phyloP scores from a whole-genome alignment of 2,329 filamentous ascomycete species.

The Colletotrichum paranaense region DNA sequence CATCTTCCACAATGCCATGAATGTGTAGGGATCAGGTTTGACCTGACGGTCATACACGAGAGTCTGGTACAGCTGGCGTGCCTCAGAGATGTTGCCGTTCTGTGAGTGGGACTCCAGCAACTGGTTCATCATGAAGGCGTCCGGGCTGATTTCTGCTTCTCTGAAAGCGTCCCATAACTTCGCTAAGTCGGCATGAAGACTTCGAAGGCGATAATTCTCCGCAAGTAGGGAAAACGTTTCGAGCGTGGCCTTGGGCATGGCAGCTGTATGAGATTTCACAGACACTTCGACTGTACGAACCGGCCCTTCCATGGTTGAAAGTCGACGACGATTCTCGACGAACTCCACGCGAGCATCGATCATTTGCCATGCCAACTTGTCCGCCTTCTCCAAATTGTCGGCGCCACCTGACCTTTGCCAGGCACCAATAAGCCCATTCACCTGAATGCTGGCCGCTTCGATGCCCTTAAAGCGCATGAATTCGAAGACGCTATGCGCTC shows the following conservation, averaged over 20 bases:
- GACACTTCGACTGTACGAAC: constrained; percentile 41
- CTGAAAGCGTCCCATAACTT: constrained; percentile 72
- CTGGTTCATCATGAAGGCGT: constrained; percentile 84
- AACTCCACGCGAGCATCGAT: constrained; percentile 74
- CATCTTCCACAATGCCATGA: constrained; percentile 74
- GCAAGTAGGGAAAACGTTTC: constrained; percentile 84
- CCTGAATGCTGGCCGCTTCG: constrained; percentile 76
- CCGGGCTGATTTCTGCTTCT: constrained; percentile 72
- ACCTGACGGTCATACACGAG: constrained; percentile 63
- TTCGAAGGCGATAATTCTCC: constrained; percentile 75
- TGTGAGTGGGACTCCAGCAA: constrained; percentile 75
- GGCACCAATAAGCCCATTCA: constrained; percentile 85
- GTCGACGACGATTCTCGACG: constrained; percentile 61
- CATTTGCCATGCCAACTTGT: constrained; percentile 81
- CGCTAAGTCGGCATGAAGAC: constrained; percentile 67
- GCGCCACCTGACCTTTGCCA: constrained; percentile 75
- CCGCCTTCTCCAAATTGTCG: constrained; percentile 69
- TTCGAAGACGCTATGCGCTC: constrained; percentile 77
- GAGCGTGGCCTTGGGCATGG: constrained; percentile 70
- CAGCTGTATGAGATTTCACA: constrained; percentile 23
- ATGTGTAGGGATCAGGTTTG: constrained; percentile 75
- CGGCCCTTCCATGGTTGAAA: constrained; percentile 39
- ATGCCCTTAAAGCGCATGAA: constrained; percentile 80
- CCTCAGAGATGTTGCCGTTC: constrained; percentile 64
- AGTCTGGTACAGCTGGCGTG: constrained; percentile 65